A percentile compares a stretch with the other conserved stretches of the same genome.
Conservation (phyloP, 1,284 basidiomycete species). For the Takashimella koratensis region DNA sequence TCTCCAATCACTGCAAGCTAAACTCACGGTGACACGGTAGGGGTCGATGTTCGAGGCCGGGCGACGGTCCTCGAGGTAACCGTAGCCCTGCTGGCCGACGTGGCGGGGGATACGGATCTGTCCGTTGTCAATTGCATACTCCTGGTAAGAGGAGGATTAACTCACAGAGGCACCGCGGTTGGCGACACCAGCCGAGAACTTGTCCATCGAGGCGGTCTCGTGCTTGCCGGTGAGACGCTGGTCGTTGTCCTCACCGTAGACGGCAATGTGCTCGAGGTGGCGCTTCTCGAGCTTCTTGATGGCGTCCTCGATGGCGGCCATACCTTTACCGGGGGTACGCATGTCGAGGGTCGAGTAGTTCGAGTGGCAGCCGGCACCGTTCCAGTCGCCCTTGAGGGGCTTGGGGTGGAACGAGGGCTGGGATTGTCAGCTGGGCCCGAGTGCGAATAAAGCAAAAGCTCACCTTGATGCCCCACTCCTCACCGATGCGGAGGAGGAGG, state of each 20-base stretch:
- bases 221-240: conserved; percentile 83
- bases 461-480: conserved; percentile 98
- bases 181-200: conserved; percentile 92
- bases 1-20: neutral
- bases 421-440: neutral
- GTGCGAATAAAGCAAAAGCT: conserved; percentile 36
- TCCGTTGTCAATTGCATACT: conserved; percentile 12
- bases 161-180: conserved; percentile 92
- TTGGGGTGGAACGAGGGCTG: conserved; percentile 97
- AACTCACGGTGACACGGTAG: conserved; percentile 63
- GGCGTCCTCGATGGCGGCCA: conserved; percentile 88
- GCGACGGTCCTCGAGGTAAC: conserved; percentile 94
- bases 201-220: conserved; percentile 93
- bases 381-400: conserved; percentile 96
- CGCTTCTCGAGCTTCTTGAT: conserved; percentile 83
- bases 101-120: conserved; percentile 78
- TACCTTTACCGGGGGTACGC: conserved; percentile 83
- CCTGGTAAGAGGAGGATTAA: conserved; percentile 13
- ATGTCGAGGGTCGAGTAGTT: conserved; percentile 91
- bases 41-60: conserved; percentile 97
- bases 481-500: conserved; percentile 87
- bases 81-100: conserved; percentile 85
- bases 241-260: conserved; percentile 96
- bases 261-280: conserved; percentile 88
- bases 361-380: conserved; percentile 95